Evolutionary conservation across 2,329 filamentous ascomycete species (phyloP), one percentile per base, ranked within the genome.

Genomic region (Lomentospora prolificans): DNA sequence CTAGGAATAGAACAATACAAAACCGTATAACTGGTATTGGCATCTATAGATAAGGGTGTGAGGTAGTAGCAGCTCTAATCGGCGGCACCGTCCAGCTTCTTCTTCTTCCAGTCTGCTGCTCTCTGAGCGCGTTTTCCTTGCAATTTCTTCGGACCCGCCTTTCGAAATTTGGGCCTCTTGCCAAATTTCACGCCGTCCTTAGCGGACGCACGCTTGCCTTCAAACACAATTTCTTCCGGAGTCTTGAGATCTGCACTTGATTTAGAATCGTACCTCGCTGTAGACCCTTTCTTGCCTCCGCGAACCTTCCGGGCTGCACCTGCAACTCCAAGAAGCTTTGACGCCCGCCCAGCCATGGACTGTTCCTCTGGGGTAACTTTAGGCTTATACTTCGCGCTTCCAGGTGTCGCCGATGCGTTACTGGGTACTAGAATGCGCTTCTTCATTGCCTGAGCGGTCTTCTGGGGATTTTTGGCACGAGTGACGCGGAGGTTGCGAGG

Each of bases 401-500:
- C 59, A 24, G 67, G 61, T 24, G 58, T 51, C 27, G 58, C 63
- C 62, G 58, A 61, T 48, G 55, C 64, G 62, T 63, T 68, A 61
- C 62, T 74, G 60, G 63, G 61, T 57, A 72, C 71, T 59, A 72
- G 77, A 14, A 14, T 19, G n/a, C 46, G 44, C 60, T 79, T 65
- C 57, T 75, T 78, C 61, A 81, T 68, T 55, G 79, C 79, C 27
- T 76, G 70, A 39, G 71, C 68, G 5, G 80, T 84, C 69, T 82
- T 82, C 65, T 79, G 77, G 33, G 79, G 80, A 57, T 87, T 87
- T 70, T 90, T 92, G 65, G 94, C 94, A 58, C 94, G 85, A 51
- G 83, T 86, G 50, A 99, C 91, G 55, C 94, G 87, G 31, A 99
- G 77, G 61, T 85, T 81, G 50, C 94, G 85, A 8, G 92, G 92